Base-by-base conservation (phyloP, 75 land plant species). In the Ceratopteris richardii region DNA sequence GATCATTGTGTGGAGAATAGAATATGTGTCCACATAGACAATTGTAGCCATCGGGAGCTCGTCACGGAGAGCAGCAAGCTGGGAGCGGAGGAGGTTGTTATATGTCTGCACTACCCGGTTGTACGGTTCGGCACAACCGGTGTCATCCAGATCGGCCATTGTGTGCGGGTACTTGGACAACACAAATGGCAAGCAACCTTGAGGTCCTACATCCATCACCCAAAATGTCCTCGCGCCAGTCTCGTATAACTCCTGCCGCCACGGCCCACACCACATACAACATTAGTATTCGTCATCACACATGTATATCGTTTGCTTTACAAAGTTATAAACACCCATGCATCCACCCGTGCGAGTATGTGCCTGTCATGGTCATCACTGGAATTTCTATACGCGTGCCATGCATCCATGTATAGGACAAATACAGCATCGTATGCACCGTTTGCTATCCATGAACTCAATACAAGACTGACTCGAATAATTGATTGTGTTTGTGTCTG, bases 11-110 rank as follows among this genome's bases (percentile, higher is more conserved):
- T 47, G 22, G 39, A 52, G 17, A n/a, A 66, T 59, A 20, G 27
- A n/a, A 52, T 66, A 66, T 14, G 37, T 40, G 37, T 58, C 69
- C 11, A 46, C 69, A n/a, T 66, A 58, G 30, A 66, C 44, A 47
- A 66, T 31, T 13, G 53, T 29, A 2, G 63, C 69, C 6, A 43
- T 53, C 0, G 63, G 31, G 31, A 31, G 12, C 26, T 44, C 44
- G 7, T 29, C 26, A 18, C 26, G 33, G 33, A 66, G 22, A 16
- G 6, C 18, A 21, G 16, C 12, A n/a, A 66, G 37, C n/a, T 42
- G 48, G 18, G 52, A 20, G 20, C 31, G 40, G 3, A 66, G 63
- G 13, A 66, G 43, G 11, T 44, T 21, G 52, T 66, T 66, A 17
- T 60, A 36, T 18, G 28, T 30, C 44, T 29, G 26, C 17, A 66